Base-by-base conservation (phyloP, 2,329 filamentous ascomycete genomes). In the Ophiostoma quercus region DNA sequence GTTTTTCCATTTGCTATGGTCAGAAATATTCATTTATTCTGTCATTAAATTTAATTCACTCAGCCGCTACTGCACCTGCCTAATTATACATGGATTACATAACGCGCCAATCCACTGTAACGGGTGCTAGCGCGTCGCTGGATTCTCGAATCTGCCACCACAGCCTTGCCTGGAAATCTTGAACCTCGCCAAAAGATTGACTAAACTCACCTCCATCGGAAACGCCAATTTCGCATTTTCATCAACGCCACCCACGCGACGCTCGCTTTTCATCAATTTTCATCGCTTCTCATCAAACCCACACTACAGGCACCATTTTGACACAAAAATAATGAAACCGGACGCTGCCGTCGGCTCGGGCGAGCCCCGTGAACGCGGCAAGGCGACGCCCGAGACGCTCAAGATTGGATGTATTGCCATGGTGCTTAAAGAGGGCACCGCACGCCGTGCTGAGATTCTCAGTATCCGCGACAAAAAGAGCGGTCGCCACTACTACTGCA, bases 391-490 rank as follows among this genome's bases (percentile, higher is more conserved):
- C 72, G 90, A 92, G 75, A 94, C 93, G 39, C 84, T 98, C 75
- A 87, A 87, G 68, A 81, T 84, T 11, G 86, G 86, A 63, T 88
- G 85, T 77, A 88, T 88, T 71, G 85, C 85, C 29, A 84, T 84
- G 82, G 86, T 88, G 62, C 80, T 82, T 71, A 88, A 88, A 75
- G 93, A 97, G 79, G 92, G 92, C 72, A 89, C 94, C 76, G 86
- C 91, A 72, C 90, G 95, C 75, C 93, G 95, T 81, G 95, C 95
- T 75, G 95, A 99, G 79, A 97, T 99, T 73, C 83, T 99, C n/a
- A 95, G 92, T 71, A 96, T 98, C 75, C 90, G 92, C 77, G 92
- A 94, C 71, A 91, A 92, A 29, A 96, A 96, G 79, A 94, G 92
- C 76, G 90, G 91, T 19, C 90, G 92, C 54, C 91, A 92, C 69